phyloP scores from a whole-genome alignment of 1,139 yeast species.

The Zygosaccharomyces sapae region DNA sequence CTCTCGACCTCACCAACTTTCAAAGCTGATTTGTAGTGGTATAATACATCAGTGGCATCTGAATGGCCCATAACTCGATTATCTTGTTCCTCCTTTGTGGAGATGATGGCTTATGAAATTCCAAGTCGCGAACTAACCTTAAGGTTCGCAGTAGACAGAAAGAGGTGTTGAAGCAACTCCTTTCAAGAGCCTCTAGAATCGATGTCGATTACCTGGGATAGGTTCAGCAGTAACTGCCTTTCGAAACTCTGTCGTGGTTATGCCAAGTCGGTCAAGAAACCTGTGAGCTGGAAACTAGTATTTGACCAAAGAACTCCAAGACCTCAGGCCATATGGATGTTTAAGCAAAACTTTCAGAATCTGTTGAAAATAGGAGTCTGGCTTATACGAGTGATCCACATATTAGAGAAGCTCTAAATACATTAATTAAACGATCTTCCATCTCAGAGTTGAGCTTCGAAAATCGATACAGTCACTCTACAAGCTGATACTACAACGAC shows the following conservation, averaged over 20 bases:
- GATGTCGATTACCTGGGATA: not conserved
- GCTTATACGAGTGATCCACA: not conserved
- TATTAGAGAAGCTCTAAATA: not conserved
- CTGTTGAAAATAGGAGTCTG: not conserved
- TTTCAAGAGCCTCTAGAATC: not conserved
- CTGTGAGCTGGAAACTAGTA: conserved; percentile 3
- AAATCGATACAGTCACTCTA: conserved; percentile 14
- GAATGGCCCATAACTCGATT: not conserved
- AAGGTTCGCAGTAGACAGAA: not conserved
- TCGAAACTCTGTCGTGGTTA: no score
- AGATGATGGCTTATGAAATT: not conserved
- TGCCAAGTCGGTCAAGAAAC: not conserved
- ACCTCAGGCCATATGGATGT: not conserved
- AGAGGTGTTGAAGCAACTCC: no score
- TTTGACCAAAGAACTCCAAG: conserved; percentile 2
- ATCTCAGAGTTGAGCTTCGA: not conserved
- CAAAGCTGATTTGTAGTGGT: conserved; percentile 41
- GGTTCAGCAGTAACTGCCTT: no score
- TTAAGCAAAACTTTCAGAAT: conserved; percentile 3
- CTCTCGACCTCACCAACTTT: conserved; percentile 59
- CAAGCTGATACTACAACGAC: conserved; percentile 19
- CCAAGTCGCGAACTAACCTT: conserved; percentile 1
- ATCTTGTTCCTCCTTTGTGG: not conserved
- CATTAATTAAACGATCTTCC: not conserved
- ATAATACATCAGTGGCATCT: conserved; percentile 31